Conservation (phyloP, 2,329 filamentous ascomycete species). For the Alternaria novae-zelandiae region DNA sequence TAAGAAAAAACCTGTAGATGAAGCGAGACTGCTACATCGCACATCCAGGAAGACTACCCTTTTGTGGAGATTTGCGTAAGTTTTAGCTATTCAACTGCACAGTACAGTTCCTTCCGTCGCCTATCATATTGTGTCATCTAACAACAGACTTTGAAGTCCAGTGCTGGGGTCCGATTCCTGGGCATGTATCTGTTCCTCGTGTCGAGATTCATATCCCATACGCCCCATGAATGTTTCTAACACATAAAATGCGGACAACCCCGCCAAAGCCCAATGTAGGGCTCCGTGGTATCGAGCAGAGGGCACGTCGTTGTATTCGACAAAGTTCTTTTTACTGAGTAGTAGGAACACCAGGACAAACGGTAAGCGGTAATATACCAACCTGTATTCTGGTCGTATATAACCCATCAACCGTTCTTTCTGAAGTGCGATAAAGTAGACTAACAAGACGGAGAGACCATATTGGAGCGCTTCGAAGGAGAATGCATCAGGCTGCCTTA, state of each 20-base stretch:
- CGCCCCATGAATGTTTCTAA: no score
- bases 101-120: background rate
- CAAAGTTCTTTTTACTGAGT: background rate
- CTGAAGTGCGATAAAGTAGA: background rate
- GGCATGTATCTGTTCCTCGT: background rate
- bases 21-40: background rate
- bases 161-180: background rate
- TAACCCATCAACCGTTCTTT: background rate
- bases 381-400: background rate
- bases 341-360: background rate
- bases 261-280: background rate
- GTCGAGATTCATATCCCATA: background rate
- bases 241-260: background rate
- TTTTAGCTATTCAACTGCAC: background rate
- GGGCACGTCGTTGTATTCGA: background rate
- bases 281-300: no score
- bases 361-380: background rate
- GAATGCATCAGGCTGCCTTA: accelerated
- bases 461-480: accelerated
- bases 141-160: background rate
- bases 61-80: background rate
- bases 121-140: background rate
- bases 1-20: no score
- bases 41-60: background rate
- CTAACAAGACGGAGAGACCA: accelerated